Conservation (phyloP, 805 yeast genomes). For the Barnettozyma botsteinii region DNA sequence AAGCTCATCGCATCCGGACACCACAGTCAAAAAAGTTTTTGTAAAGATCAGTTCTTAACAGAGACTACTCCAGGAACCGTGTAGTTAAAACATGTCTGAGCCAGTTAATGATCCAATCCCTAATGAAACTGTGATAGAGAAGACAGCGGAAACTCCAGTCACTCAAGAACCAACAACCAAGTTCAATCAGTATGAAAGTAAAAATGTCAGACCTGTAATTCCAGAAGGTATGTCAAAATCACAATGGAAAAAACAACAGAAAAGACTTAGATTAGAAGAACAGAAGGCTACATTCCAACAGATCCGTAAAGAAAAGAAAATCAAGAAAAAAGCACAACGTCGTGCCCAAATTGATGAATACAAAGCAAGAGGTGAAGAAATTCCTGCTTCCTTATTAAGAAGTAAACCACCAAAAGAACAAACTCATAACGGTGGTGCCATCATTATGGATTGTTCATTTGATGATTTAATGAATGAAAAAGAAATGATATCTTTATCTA, state of each 20-base stretch:
- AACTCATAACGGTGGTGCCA: constrained; percentile 39
- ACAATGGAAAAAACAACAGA: constrained; percentile 74
- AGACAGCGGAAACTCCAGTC: neutral
- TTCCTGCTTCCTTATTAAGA: constrained; percentile 36
- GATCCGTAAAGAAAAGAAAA: constrained; percentile 50
- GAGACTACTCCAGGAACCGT: too few relatives aligned
- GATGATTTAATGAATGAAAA: constrained; percentile 84
- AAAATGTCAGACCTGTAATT: constrained; percentile 26
- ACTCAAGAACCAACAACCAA: too few relatives aligned
- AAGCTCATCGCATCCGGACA: constrained; percentile 14
- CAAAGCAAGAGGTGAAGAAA: constrained; percentile 34
- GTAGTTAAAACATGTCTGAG: too few relatives aligned
- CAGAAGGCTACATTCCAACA: constrained; percentile 55
- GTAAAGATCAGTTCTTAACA: too few relatives aligned
- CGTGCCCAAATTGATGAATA: constrained; percentile 32
- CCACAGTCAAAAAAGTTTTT: too few relatives aligned
- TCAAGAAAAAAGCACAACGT: constrained; percentile 35
- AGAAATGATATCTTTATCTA: constrained; percentile 60
- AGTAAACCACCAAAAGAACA: constrained; percentile 37
- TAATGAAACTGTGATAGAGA: neutral
- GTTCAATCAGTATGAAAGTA: constrained; percentile 1
- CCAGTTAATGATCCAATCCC: neutral
- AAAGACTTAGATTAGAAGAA: constrained; percentile 53
- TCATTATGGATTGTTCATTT: constrained; percentile 85
- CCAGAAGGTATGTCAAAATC: constrained; percentile 88